These are phyloP conservation scores for Dipteronia dyeriana DNA, from an alignment of 345 rosid species.

Conservation along the genomic window DNA sequence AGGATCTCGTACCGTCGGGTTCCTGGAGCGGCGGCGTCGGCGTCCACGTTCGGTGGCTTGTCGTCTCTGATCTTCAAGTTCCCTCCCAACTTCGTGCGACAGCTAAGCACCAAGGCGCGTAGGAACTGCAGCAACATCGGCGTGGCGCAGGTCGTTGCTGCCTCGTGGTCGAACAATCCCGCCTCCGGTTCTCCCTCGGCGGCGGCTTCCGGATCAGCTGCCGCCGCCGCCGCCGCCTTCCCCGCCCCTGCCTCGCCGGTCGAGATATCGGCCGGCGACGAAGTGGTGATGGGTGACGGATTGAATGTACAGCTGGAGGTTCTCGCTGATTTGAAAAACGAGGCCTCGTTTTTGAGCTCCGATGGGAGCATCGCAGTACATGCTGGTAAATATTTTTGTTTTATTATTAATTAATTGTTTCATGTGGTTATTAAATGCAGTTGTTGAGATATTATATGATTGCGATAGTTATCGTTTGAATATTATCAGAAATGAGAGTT, in stretches of 20 bases:
- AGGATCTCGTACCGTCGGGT: slow-evolving; percentile 25
- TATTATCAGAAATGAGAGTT: not conserved
- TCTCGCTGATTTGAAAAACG: slow-evolving; percentile 31
- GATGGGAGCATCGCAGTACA: slow-evolving; percentile 91
- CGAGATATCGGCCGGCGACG: slow-evolving; percentile 36
- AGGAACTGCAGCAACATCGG: slow-evolving; percentile 99
- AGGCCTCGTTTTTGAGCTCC: slow-evolving; percentile 66
- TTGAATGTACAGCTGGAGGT: slow-evolving; percentile 55
- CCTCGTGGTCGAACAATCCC: slow-evolving; percentile 83
- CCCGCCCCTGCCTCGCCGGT: slow-evolving; percentile 46
- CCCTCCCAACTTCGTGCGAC: slow-evolving; percentile 97
- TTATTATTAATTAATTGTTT: not conserved
- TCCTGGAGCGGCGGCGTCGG: slow-evolving; percentile 30
- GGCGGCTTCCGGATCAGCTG: slow-evolving; percentile 41
- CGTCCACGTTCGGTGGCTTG: slow-evolving; percentile 40
- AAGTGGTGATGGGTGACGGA: slow-evolving; percentile 45
- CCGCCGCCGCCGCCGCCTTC: slow-evolving; percentile 42
- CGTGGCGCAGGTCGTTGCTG: slow-evolving; percentile 97
- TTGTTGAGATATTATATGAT: not conserved
- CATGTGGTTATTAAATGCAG: not conserved
- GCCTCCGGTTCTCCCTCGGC: slow-evolving; percentile 46
- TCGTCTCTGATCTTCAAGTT: slow-evolving; percentile 78
- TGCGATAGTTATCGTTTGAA: not conserved
- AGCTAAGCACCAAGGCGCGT: slow-evolving; percentile 92
- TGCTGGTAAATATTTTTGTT: slow-evolving; percentile 58